Evolutionary conservation across 306 rosid genomes (phyloP).

Genomic region (Trifolium repens): DNA sequence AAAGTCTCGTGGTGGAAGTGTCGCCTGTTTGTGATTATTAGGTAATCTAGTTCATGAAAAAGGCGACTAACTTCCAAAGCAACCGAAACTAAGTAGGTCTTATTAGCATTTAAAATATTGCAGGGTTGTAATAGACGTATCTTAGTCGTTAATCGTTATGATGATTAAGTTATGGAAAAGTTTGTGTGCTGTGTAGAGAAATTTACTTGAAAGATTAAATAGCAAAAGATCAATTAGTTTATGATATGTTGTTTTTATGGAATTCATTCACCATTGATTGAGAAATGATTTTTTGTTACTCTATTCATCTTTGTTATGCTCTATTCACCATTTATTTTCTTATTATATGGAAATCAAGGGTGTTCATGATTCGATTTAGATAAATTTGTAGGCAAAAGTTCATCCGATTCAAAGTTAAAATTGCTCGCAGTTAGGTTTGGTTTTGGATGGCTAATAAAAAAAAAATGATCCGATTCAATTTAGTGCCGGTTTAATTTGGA

Average conservation of each 20-base stretch:
- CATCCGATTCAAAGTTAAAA: no score
- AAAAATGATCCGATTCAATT: no score
- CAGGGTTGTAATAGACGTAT: conserved; percentile 35
- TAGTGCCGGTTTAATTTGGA: no score
- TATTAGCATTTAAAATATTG: conserved; percentile 33
- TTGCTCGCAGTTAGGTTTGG: no score
- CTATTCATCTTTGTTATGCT: not conserved
- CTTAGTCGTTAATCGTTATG: conserved; percentile 3
- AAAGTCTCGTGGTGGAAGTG: conserved; percentile 38
- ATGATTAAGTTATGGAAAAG: conserved; percentile 25
- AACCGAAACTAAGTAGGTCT: conserved; percentile 37
- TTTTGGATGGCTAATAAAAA: no score
- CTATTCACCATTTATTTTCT: not conserved
- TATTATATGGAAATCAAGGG: no score
- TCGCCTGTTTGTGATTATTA: conserved; percentile 33
- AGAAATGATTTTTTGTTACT: not conserved
- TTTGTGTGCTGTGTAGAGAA: conserved; percentile 33
- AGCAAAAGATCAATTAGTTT: conserved; percentile 21
- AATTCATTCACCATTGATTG: not conserved
- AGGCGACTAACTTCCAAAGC: conserved; percentile 31
- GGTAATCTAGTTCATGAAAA: conserved; percentile 39
- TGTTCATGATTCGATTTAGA: no score
- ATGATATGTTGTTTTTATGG: not conserved
- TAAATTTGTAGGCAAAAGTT: no score
- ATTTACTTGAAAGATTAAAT: not conserved